Percentiles rank a stretch among this genome's conserved stretches.
These are phyloP conservation scores for Telfairia occidentalis DNA, from an alignment of 331 rosid species.

Conservation along the genomic window DNA sequence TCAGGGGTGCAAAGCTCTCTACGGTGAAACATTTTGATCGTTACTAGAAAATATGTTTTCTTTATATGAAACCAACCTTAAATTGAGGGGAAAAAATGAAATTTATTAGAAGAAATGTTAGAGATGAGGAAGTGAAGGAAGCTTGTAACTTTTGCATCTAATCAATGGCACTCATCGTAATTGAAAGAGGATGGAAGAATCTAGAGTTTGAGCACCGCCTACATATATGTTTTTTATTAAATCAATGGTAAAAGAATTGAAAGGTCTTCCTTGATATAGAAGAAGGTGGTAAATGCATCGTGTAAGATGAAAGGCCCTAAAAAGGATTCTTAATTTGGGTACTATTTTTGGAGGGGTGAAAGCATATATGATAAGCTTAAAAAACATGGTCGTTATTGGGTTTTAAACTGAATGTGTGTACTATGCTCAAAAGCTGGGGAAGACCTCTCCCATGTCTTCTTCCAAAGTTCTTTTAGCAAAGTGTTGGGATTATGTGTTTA, in stretches of 20 bases:
- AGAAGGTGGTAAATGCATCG: not conserved
- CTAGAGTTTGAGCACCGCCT: not conserved
- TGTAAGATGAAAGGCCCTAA: not conserved
- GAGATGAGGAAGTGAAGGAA: conserved; percentile 3
- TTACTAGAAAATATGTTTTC: too few relatives aligned
- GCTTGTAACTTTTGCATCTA: not conserved
- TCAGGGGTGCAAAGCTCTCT: not conserved
- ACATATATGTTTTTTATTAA: not conserved
- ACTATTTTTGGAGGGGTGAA: not conserved
- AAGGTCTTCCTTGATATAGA: not conserved
- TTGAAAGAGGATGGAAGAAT: not conserved
- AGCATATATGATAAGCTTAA: not conserved
- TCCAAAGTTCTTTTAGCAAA: not conserved
- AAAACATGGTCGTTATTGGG: not conserved
- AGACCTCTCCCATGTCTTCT: not conserved
- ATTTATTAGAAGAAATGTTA: not conserved
- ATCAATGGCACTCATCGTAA: not conserved
- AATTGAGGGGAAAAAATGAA: too few relatives aligned
- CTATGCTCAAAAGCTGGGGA: not conserved
- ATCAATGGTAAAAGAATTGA: not conserved
- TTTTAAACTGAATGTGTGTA: not conserved
- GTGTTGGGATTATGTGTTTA: not conserved
- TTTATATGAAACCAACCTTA: too few relatives aligned
- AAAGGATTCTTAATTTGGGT: not conserved
- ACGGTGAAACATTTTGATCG: not conserved